Conservation (phyloP, 2,329 filamentous ascomycete genomes). For the Gremmenia infestans region DNA sequence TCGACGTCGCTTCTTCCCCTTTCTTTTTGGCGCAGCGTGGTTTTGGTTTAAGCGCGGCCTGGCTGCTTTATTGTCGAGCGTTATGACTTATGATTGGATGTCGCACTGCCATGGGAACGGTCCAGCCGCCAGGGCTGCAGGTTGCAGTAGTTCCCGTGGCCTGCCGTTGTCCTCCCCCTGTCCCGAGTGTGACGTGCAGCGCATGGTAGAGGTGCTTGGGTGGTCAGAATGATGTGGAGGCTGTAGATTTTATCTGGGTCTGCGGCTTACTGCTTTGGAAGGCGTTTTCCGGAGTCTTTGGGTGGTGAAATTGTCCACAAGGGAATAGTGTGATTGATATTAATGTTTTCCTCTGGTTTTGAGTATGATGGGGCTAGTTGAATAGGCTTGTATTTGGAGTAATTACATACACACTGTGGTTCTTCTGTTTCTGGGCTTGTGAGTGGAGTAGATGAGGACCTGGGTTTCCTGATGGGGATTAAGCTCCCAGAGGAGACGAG, state of each 20-base stretch:
- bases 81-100: not conserved
- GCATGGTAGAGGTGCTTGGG: not conserved
- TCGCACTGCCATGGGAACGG: not conserved
- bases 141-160: not conserved
- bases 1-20: slow-evolving; percentile 17
- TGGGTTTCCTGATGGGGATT: not conserved
- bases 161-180: too few relatives aligned
- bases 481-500: not conserved
- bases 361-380: too few relatives aligned
- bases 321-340: not conserved
- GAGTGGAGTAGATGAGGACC: not conserved
- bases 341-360: not conserved
- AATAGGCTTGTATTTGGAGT: too few relatives aligned
- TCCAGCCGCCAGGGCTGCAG: not conserved
- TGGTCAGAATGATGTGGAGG: not conserved
- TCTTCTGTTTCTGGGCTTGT: not conserved
- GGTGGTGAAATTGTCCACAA: not conserved
- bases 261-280: not conserved
- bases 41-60: not conserved
- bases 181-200: not conserved
- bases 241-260: not conserved
- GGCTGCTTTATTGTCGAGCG: not conserved
- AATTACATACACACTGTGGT: too few relatives aligned
- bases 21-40: slow-evolving; percentile 7
- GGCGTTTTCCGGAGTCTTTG: not conserved